Evolutionary conservation across 176 grass and related monocot genomes (phyloP).

Genomic region (Urochloa ruziziensis): DNA sequence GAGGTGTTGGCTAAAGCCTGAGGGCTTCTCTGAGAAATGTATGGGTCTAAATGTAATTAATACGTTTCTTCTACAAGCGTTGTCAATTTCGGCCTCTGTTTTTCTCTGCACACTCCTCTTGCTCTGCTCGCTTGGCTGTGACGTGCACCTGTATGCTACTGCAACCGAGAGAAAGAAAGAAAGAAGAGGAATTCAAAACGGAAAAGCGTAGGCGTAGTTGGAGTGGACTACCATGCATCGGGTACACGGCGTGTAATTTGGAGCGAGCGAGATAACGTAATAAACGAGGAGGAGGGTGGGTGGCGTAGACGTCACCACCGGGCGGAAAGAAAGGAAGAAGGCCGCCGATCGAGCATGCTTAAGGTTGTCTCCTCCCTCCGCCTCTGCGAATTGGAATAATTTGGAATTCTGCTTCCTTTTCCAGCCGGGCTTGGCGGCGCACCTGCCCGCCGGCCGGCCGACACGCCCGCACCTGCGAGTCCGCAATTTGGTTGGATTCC

Average conservation of each 20-base stretch:
- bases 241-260: neutral
- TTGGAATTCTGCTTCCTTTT: no score
- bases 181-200: neutral
- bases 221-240: neutral
- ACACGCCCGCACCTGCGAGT: no score
- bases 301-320: neutral
- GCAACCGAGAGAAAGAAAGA: neutral
- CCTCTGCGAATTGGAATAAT: no score
- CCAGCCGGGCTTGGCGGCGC: no score
- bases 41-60: conserved; percentile 45
- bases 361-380: neutral
- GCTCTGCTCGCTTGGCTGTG: neutral
- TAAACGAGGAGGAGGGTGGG: neutral
- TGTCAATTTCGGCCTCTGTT: neutral
- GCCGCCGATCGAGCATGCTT: neutral
- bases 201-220: neutral
- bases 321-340: neutral
- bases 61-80: conserved; percentile 1
- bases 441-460: no score
- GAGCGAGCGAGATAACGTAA: neutral
- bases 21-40: neutral
- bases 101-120: no score
- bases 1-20: neutral
- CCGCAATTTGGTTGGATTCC: no score
- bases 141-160: no score